A percentile compares a stretch with the other conserved stretches of the same genome.
Evolutionary conservation across 2,329 filamentous ascomycete species (phyloP).

Genomic region (Nothopassalora personata): DNA sequence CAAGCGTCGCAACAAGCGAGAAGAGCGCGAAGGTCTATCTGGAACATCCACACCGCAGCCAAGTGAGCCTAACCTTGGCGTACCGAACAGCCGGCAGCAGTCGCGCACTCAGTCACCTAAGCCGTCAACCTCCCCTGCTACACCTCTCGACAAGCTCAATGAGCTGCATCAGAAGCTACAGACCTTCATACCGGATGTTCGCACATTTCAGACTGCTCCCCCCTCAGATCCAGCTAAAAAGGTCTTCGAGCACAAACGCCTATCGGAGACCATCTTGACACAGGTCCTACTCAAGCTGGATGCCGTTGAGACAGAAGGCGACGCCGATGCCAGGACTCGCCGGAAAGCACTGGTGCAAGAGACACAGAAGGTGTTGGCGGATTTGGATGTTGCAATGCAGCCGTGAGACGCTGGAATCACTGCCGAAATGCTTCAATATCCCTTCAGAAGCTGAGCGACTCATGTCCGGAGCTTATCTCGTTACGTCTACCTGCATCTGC

Average conservation of each 20-base stretch:
- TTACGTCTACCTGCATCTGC: neutral
- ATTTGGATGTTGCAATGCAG: slow-evolving; percentile 51
- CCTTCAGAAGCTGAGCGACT: slow-evolving; percentile 4
- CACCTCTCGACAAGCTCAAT: slow-evolving; percentile 59
- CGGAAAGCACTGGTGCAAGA: slow-evolving; percentile 69
- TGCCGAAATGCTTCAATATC: neutral
- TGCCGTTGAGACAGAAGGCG: slow-evolving; percentile 67
- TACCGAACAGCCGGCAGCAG: slow-evolving; percentile 31
- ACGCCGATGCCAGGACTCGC: slow-evolving; percentile 57
- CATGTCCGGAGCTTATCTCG: neutral
- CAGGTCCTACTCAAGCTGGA: slow-evolving; percentile 74
- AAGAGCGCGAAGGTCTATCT: slow-evolving; percentile 26
- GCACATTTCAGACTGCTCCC: slow-evolving; percentile 56
- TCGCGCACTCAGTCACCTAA: slow-evolving; percentile 38
- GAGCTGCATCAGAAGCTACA: slow-evolving; percentile 62
- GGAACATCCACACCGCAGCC: slow-evolving; percentile 31
- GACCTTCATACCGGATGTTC: slow-evolving; percentile 59
- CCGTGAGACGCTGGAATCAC: slow-evolving; percentile 1
- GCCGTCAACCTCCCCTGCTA: slow-evolving; percentile 35
- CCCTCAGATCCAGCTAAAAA: slow-evolving; percentile 63
- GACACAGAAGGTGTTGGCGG: slow-evolving; percentile 61
- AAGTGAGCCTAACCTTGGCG: slow-evolving; percentile 34
- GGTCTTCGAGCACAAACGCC: slow-evolving; percentile 66
- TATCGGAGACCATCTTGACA: slow-evolving; percentile 70
- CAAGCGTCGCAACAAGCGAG: slow-evolving; percentile 41